phyloP scores from a whole-genome alignment of 2,329 filamentous ascomycete species.

The Chalaropsis ovoidea region DNA sequence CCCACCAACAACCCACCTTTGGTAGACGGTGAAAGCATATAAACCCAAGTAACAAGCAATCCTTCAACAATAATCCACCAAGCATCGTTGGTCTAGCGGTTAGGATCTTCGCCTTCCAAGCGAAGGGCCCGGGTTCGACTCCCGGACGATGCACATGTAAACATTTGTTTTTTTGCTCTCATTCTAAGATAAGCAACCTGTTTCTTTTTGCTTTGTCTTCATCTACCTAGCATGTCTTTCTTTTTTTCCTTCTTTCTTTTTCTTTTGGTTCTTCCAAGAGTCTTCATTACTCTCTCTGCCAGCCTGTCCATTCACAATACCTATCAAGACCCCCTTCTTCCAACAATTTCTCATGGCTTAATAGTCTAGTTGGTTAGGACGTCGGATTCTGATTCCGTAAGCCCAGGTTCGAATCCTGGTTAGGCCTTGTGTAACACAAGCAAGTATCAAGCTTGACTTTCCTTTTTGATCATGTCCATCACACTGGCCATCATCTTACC shows the following conservation, averaged over 20 bases:
- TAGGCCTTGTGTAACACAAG: slow-evolving; percentile 2
- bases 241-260: too few relatives aligned
- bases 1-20: too few relatives aligned
- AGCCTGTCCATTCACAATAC: neutral
- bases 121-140: slow-evolving; percentile 26
- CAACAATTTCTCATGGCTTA: slow-evolving; percentile 1
- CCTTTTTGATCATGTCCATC: neutral
- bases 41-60: neutral
- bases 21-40: neutral
- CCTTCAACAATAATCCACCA: neutral
- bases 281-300: too few relatives aligned
- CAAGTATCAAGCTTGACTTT: too few relatives aligned
- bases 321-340: neutral
- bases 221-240: too few relatives aligned
- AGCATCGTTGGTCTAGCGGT: slow-evolving; percentile 26
- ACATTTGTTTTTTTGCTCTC: neutral
- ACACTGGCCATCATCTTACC: too few relatives aligned
- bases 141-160: slow-evolving; percentile 25
- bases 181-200: neutral
- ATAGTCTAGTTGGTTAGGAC: slow-evolving; percentile 17
- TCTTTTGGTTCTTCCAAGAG: too few relatives aligned
- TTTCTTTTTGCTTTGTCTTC: too few relatives aligned
- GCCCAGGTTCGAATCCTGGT: slow-evolving; percentile 17
- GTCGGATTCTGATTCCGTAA: neutral
- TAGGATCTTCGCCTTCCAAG: slow-evolving; percentile 27